Conservation (phyloP, 176 grass and related monocot species). For the Dactylis glomerata region DNA sequence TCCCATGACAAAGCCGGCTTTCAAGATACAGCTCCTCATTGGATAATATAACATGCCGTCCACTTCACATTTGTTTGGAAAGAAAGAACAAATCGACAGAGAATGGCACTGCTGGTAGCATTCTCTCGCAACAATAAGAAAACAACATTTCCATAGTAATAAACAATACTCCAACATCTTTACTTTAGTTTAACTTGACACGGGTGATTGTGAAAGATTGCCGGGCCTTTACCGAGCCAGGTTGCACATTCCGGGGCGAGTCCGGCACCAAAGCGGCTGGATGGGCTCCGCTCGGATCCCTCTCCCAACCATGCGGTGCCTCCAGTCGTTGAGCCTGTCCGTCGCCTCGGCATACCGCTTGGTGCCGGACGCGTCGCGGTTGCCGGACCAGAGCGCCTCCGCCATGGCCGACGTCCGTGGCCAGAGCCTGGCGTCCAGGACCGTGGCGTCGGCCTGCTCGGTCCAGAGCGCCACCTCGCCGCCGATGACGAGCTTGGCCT, state of each 20-base stretch:
- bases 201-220: not conserved
- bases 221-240: conserved; percentile 31
- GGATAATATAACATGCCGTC: conserved; percentile 29
- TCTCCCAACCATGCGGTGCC: conserved; percentile 69
- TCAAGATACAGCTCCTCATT: conserved; percentile 29
- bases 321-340: conserved; percentile 81
- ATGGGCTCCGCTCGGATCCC: conserved; percentile 81
- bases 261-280: conserved; percentile 82
- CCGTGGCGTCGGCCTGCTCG: conserved; percentile 59
- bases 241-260: conserved; percentile 82
- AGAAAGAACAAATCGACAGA: conserved; percentile 2
- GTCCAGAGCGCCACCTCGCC: conserved; percentile 96
- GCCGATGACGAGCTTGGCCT: conserved; percentile 64
- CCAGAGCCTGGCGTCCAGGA: conserved; percentile 72
- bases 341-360: conserved; percentile 80
- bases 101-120: conserved; percentile 8
- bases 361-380: conserved; percentile 50
- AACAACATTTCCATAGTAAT: not conserved
- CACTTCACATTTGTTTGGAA: conserved; percentile 28
- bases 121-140: not conserved
- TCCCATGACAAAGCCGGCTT: conserved; percentile 31
- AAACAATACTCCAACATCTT: not conserved
- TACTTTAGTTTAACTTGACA: not conserved
- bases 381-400: conserved; percentile 86
- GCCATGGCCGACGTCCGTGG: conserved; percentile 70